A percentile compares a stretch with the other conserved stretches of the same genome.
These are phyloP conservation scores for Trifolium repens DNA, from an alignment of 306 rosid species.

Conservation along the genomic window DNA sequence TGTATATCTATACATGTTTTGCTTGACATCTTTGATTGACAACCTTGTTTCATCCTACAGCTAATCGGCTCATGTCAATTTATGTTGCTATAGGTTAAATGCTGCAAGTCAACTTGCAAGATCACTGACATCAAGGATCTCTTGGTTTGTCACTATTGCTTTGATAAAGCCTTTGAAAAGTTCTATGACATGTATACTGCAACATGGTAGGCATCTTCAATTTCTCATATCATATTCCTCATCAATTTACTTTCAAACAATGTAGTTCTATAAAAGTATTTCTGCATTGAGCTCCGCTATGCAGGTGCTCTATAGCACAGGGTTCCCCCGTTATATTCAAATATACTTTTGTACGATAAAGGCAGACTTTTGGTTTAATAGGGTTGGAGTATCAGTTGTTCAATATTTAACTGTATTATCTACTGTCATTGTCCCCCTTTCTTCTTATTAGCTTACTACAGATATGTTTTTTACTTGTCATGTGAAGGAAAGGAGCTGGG, in stretches of 20 bases:
- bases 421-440: not conserved
- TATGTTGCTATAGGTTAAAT: slow-evolving; percentile 66
- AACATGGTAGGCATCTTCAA: slow-evolving; percentile 64
- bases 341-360: not conserved
- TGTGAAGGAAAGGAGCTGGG: slow-evolving; percentile 77
- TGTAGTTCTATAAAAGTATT: slow-evolving; percentile 16
- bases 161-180: slow-evolving; percentile 82
- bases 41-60: slow-evolving; percentile 32
- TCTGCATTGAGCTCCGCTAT: not conserved
- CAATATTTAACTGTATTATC: slow-evolving; percentile 22
- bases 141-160: slow-evolving; percentile 80
- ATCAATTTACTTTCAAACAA: slow-evolving; percentile 23
- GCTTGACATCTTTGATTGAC: slow-evolving; percentile 5
- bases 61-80: slow-evolving; percentile 29
- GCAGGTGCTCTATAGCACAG: not conserved
- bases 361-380: slow-evolving; percentile 4
- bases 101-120: slow-evolving; percentile 88
- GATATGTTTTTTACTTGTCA: slow-evolving; percentile 22
- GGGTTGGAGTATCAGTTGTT: slow-evolving; percentile 16
- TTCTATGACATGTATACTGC: slow-evolving; percentile 90
- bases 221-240: slow-evolving; percentile 8
- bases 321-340: slow-evolving; percentile 3
- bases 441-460: slow-evolving; percentile 20
- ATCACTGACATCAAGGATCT: slow-evolving; percentile 80
- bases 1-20: slow-evolving; percentile 15